These are phyloP conservation scores for Exophiala viscosa DNA, from an alignment of 2,329 filamentous ascomycete species.

Conservation along the genomic window DNA sequence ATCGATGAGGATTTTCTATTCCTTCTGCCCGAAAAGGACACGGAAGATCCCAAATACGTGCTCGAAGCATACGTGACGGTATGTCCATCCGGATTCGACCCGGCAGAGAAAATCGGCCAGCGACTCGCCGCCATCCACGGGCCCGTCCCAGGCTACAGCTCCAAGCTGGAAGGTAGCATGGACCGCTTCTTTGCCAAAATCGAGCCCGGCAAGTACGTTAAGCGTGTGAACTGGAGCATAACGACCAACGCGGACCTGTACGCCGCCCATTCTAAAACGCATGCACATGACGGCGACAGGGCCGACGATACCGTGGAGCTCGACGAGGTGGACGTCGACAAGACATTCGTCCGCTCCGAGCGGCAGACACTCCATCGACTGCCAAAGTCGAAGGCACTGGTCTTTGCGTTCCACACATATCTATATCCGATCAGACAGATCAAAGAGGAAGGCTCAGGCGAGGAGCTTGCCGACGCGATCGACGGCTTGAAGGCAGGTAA, in stretches of 20 bases:
- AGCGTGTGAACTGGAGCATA: slow-evolving; percentile 51
- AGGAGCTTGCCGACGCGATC: slow-evolving; percentile 54
- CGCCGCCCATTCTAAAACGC: slow-evolving; percentile 34
- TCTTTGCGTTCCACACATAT: slow-evolving; percentile 64
- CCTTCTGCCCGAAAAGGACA: slow-evolving; percentile 45
- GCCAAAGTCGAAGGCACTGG: slow-evolving; percentile 50
- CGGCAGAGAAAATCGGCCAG: slow-evolving; percentile 52
- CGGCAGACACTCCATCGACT: slow-evolving; percentile 60
- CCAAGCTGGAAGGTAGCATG: slow-evolving; percentile 58
- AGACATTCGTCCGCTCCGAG: slow-evolving; percentile 55
- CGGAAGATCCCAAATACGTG: slow-evolving; percentile 42
- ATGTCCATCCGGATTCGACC: slow-evolving; percentile 58
- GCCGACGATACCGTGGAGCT: slow-evolving; percentile 28
- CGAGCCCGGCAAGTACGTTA: slow-evolving; percentile 53
- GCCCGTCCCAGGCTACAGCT: slow-evolving; percentile 56
- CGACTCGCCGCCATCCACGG: slow-evolving; percentile 54
- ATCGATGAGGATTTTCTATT: slow-evolving; percentile 61
- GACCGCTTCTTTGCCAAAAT: slow-evolving; percentile 58
- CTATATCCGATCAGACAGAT: slow-evolving; percentile 54
- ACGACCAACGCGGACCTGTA: slow-evolving; percentile 40
- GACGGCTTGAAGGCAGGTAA: slow-evolving; percentile 57
- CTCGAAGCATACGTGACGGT: slow-evolving; percentile 56
- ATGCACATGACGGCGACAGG: slow-evolving; percentile 30
- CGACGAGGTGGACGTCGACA: slow-evolving; percentile 45
- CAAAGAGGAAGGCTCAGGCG: slow-evolving; percentile 54